Evolutionary conservation across 495 filamentous ascomycete species (phyloP).

Genomic region (Pyrenula massariospora): DNA sequence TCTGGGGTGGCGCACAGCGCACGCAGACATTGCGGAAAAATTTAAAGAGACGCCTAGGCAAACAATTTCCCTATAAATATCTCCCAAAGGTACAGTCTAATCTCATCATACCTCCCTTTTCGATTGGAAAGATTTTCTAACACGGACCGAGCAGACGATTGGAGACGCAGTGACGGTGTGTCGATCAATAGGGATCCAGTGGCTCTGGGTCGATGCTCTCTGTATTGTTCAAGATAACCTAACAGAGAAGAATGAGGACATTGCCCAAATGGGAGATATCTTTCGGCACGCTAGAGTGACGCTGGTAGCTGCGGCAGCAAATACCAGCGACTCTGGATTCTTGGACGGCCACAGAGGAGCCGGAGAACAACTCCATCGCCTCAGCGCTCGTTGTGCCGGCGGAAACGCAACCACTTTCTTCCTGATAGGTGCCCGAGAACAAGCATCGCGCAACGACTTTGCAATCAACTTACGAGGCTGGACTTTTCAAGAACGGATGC

Average conservation of each 20-base stretch:
- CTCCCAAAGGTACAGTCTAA: too few relatives aligned
- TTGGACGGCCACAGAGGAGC: background rate
- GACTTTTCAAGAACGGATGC: background rate
- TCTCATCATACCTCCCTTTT: too few relatives aligned
- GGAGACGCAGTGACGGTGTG: background rate
- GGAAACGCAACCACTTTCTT: too few relatives aligned
- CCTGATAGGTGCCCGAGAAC: too few relatives aligned
- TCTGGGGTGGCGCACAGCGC: conserved; percentile 16
- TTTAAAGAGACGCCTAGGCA: conserved; percentile 3
- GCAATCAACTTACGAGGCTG: background rate
- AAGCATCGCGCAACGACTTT: background rate
- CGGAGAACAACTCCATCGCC: background rate
- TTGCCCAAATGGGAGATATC: background rate
- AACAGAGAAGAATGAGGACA: background rate
- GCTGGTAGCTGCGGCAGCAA: background rate
- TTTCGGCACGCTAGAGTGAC: background rate
- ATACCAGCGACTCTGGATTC: background rate
- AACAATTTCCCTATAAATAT: background rate
- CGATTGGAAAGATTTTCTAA: too few relatives aligned
- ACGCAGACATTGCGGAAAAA: conserved; percentile 8
- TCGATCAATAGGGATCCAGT: background rate
- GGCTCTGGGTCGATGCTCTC: background rate
- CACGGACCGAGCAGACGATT: too few relatives aligned
- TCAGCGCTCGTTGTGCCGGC: background rate
- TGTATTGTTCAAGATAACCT: background rate